These are phyloP conservation scores for Mucor ambiguus DNA, from an alignment of 371 early-diverging fungal species.

Conservation along the genomic window DNA sequence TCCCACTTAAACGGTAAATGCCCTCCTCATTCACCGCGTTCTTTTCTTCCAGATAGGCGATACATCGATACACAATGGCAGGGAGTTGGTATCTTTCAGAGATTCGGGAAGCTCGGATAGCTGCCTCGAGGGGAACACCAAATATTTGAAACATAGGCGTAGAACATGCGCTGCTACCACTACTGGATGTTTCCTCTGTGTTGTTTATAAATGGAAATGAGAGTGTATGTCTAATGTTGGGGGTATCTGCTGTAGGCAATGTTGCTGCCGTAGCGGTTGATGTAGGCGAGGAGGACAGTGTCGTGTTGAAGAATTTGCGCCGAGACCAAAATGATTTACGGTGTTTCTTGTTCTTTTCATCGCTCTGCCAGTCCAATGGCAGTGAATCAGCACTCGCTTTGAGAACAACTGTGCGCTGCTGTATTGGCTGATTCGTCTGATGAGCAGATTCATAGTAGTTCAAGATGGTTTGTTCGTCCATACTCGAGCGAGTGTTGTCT, in stretches of 20 bases:
- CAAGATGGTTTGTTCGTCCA: conserved; percentile 4
- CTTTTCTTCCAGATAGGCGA: conserved; percentile 81
- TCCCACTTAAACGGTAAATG: conserved; percentile 81
- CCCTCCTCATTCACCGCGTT: conserved; percentile 80
- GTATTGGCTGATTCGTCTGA: background rate
- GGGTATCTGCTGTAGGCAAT: conserved; percentile 3
- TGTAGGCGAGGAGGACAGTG: background rate
- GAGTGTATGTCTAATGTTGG: background rate
- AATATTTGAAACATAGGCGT: conserved; percentile 46
- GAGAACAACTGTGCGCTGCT: background rate
- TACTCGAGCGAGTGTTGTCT: background rate
- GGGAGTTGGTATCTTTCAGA: conserved; percentile 57
- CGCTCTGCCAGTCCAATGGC: conserved; percentile 9
- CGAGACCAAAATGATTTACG: conserved; percentile 40
- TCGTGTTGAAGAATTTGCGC: conserved; percentile 18
- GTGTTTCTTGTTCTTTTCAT: conserved; percentile 27
- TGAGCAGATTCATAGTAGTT: background rate
- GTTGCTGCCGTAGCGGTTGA: background rate
- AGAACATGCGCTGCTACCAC: conserved; percentile 19
- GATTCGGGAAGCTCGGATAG: conserved; percentile 23
- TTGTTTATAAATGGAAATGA: conserved; percentile 1
- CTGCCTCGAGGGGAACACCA: conserved; percentile 41
- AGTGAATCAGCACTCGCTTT: conserved; percentile 13
- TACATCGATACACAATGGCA: conserved; percentile 79
- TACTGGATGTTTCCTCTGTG: background rate